Evolutionary conservation across 164 flowering plant genomes (phyloP), one percentile per base, ranked within the genome.

Genomic region (Chimonanthus praecox): DNA sequence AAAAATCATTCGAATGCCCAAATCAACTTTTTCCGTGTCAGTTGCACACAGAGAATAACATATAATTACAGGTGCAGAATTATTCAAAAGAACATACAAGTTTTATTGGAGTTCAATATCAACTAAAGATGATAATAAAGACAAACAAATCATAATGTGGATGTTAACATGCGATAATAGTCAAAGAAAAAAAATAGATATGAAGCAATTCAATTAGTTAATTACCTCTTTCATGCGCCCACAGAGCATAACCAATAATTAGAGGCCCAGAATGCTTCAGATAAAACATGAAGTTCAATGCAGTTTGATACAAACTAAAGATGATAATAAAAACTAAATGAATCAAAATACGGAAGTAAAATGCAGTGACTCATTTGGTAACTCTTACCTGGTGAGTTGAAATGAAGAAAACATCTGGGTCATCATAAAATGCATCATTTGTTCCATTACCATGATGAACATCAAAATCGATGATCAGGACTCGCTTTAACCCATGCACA

Each of bases 361-460:
- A 10, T 7, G 61, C 2, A 44, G 18, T 45, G 11, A 33, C 51
- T 33, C 67, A 63, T 10, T 47, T 11, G 2, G 16, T 49, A n/a
- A 54, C 48, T 4, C 84, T 83, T 83, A 92, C 99, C 79, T 94
- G 97, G 81, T 94, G 99, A 82, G 97, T 91, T 46, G 97, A 92
- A 72, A 94, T 89, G 78, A 94, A 92, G 83, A 90, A 90, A 79
- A 94, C 82, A 82, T 94, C 91, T 68, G 99, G 97, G 73, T 94
- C 97, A 72, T 92, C 92, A 75, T 89, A 91, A 85, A 94, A 92
- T 16, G 93, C 93, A 82, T 94, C 99, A 84, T 84, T 88, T 76
- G 99, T 94, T 74, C 99, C 97, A 85, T 94, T 94, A 60, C 99
- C 99, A 83, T 94, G 99, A 78, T 94, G 97, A 75, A 92, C 99